Evolutionary conservation across 305 asterid genomes (phyloP).

Genomic region (Fraxinus paxiana): DNA sequence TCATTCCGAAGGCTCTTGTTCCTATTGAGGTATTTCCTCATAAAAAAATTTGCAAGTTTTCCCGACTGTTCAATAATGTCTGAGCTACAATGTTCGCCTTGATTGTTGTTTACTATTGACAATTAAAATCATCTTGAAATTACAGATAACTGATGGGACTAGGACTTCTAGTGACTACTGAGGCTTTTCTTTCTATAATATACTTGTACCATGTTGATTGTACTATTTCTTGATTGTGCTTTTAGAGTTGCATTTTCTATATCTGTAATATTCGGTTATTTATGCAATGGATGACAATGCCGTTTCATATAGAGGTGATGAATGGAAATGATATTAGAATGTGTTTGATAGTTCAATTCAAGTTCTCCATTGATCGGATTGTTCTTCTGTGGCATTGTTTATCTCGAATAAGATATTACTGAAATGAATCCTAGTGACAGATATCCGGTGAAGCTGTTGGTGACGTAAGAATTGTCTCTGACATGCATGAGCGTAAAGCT

Average conservation of each 20-base stretch:
- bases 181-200: background rate
- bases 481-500: slow-evolving; percentile 98
- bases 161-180: background rate
- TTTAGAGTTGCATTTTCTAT: background rate
- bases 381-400: background rate
- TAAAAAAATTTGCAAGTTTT: background rate
- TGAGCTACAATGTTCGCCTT: background rate
- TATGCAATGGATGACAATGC: background rate
- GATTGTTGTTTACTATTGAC: background rate
- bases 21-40: slow-evolving; percentile 74
- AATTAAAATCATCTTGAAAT: background rate
- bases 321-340: background rate
- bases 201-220: background rate
- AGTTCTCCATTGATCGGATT: background rate
- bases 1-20: slow-evolving; percentile 88
- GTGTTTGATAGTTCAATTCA: background rate
- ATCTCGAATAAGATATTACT: background rate
- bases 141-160: background rate
- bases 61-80: background rate
- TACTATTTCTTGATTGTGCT: background rate
- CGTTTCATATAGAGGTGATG: background rate
- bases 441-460: slow-evolving; percentile 93
- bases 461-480: slow-evolving; percentile 77
- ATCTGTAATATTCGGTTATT: background rate
- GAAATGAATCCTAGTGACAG: slow-evolving; percentile 38